Percentiles rank a stretch among this genome's conserved stretches.
phyloP scores from a whole-genome alignment of 2,329 filamentous ascomycete species.

The Aureobasidium sp. region DNA sequence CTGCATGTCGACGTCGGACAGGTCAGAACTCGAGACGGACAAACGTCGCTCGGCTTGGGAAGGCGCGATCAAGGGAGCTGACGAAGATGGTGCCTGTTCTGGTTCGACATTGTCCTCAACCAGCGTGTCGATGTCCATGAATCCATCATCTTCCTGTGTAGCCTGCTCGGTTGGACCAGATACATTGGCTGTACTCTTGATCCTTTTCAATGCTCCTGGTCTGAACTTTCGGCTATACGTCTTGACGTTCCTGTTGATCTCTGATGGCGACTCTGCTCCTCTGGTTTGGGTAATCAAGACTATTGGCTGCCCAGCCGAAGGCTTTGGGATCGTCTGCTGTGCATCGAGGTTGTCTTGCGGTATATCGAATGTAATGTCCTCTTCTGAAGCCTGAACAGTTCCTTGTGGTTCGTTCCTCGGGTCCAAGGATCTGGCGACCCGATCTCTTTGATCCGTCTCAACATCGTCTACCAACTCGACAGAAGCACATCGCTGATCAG shows the following conservation, averaged over 20 bases:
- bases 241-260: neutral
- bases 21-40: conserved; percentile 10
- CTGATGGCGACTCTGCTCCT: neutral
- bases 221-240: conserved; percentile 6
- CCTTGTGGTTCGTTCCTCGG: neutral
- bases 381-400: neutral
- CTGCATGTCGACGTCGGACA: conserved; percentile 10
- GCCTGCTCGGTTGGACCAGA: neutral
- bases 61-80: conserved; percentile 22
- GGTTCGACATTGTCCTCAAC: neutral
- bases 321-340: neutral
- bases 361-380: neutral
- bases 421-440: no score
- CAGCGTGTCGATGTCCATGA: conserved; percentile 5
- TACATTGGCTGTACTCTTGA: neutral
- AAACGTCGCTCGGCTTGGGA: conserved; percentile 16
- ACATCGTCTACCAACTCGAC: neutral
- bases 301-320: conserved; percentile 3
- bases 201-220: neutral
- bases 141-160: neutral
- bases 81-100: conserved; percentile 17
- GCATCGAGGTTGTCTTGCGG: neutral
- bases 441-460: neutral
- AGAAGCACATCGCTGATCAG: neutral
- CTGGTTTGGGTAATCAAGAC: conserved; percentile 5